phyloP scores from a whole-genome alignment of 148 eudicot genomes.

The Amaranthus hypochondriacus region DNA sequence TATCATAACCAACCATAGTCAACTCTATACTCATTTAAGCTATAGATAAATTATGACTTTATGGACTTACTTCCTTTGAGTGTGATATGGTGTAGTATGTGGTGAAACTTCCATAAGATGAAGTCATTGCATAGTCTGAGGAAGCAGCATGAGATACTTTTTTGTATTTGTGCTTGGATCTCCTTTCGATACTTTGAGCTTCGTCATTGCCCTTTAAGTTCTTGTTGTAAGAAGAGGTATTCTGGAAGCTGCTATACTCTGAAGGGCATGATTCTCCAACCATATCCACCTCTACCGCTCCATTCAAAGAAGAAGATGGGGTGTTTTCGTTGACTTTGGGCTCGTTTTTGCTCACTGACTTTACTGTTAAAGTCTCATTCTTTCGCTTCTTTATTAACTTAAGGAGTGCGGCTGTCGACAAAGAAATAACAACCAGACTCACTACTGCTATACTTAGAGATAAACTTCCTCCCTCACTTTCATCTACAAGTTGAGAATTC shows the following conservation, averaged over 20 bases:
- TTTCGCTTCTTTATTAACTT: constrained; percentile 27
- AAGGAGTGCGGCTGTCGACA: constrained; percentile 30
- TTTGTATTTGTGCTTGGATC: constrained; percentile 37
- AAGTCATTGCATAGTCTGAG: constrained; percentile 47
- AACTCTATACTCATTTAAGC: neutral
- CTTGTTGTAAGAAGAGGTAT: constrained; percentile 34
- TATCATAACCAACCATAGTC: neutral
- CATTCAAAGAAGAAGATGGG: constrained; percentile 23
- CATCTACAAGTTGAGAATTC: constrained; percentile 3
- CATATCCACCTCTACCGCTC: constrained; percentile 46
- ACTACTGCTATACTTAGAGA: constrained; percentile 6
- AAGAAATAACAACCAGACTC: constrained; percentile 16
- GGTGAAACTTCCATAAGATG: constrained; percentile 96
- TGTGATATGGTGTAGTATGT: constrained; percentile 62
- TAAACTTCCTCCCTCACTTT: constrained; percentile 14
- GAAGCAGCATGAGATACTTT: constrained; percentile 82
- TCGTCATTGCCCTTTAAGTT: constrained; percentile 29
- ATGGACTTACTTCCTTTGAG: constrained; percentile 49
- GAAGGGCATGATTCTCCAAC: constrained; percentile 53
- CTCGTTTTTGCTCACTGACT: constrained; percentile 7
- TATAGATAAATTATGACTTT: neutral
- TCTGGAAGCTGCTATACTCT: constrained; percentile 68
- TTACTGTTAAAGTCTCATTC: constrained; percentile 7
- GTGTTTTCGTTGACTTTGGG: constrained; percentile 7
- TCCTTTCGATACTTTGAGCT: constrained; percentile 55